Evolutionary conservation across 345 rosid species (phyloP).

Genomic region (Syzygium grande): DNA sequence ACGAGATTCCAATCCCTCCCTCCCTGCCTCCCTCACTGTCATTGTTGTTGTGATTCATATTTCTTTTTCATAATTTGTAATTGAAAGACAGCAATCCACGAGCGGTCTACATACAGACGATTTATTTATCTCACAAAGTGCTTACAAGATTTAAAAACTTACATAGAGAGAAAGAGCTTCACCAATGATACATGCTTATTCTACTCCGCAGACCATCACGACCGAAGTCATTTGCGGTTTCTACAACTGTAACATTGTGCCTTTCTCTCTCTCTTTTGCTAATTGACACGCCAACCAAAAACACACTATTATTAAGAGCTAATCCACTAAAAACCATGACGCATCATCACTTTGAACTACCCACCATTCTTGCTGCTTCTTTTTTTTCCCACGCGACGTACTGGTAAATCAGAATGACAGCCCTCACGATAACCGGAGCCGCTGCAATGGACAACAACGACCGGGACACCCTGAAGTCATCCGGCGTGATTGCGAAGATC

Average conservation of each 20-base stretch:
- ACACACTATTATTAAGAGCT: not conserved
- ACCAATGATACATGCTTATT: not conserved
- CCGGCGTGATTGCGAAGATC: not conserved
- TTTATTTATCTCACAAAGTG: not conserved
- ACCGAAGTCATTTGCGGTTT: not conserved
- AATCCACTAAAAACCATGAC: not conserved
- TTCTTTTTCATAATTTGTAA: not conserved
- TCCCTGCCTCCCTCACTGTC: not conserved
- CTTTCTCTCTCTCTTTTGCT: not conserved
- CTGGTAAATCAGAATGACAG: not conserved
- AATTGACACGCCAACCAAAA: not conserved
- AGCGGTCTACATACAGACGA: not conserved
- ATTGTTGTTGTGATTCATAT: not conserved
- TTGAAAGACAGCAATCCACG: not conserved
- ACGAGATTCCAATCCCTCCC: not conserved
- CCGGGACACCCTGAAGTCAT: accelerated
- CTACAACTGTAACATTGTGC: not conserved
- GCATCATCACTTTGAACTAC: not conserved
- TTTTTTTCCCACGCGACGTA: not conserved
- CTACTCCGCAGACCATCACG: not conserved
- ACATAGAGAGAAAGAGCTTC: not conserved
- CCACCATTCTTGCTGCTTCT: not conserved
- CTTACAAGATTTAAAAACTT: not conserved
- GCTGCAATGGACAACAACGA: not conserved
- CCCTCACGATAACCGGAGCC: not conserved